Percentiles rank a stretch among this genome's conserved stretches.
Evolutionary conservation across 331 rosid species (phyloP).

Genomic region (Dryas integrifolia): DNA sequence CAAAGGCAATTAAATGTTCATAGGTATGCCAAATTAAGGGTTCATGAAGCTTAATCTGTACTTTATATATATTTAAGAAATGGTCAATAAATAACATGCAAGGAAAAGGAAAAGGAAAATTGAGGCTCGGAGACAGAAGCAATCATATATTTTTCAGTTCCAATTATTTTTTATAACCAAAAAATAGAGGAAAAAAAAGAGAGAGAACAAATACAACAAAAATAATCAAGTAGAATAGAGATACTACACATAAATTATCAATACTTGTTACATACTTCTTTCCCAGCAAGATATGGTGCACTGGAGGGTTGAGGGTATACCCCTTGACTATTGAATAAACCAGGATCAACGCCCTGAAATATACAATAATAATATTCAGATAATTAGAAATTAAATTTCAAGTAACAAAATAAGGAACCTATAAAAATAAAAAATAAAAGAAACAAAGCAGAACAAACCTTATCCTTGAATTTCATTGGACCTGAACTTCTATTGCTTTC

Average conservation of each 20-base stretch:
- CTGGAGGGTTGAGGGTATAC: constrained; percentile 82
- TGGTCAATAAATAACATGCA: neutral
- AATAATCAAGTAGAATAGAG: neutral
- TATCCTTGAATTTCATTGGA: constrained; percentile 71
- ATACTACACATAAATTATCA: constrained; percentile 15
- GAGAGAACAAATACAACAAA: neutral
- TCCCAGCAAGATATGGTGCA: constrained; percentile 67
- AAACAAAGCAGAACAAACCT: constrained; percentile 59
- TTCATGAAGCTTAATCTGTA: neutral
- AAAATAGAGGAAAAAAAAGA: neutral
- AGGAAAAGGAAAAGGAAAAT: neutral
- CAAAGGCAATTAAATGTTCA: neutral
- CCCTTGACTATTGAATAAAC: constrained; percentile 84
- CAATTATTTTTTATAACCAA: neutral
- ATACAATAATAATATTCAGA: constrained; percentile 18
- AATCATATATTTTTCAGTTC: neutral
- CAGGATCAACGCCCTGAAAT: constrained; percentile 68
- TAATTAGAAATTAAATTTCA: neutral
- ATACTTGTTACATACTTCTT: constrained; percentile 60
- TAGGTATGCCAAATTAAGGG: neutral
- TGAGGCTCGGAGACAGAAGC: constrained; percentile 9
- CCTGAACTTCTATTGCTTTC: constrained; percentile 57
- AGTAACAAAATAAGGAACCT: neutral
- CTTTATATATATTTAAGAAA: neutral
- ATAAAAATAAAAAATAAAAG: constrained; percentile 10